Evolutionary conservation across 176 grass and related monocot genomes (phyloP), one percentile per base, ranked within the genome.

Genomic region (Carex pumila): DNA sequence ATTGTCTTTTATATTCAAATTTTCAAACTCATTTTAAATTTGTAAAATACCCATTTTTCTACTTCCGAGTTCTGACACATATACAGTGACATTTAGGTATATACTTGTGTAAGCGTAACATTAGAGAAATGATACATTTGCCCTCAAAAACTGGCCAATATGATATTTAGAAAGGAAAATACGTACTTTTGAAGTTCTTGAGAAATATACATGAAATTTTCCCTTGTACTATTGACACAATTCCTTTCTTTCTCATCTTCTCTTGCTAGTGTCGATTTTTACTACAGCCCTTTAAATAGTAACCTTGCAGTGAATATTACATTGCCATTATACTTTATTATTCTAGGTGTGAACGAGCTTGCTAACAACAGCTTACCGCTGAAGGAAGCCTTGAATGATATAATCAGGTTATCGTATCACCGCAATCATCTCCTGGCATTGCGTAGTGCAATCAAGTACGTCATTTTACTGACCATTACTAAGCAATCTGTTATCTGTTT

Each of bases 321-420:
- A 2, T 50, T 73, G 70, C 49, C 39, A 22, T 50, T 73, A 12
- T 50, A 22, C 22, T 72, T 19, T 12, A 50, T 73, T 11, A 21
- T 66, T 30, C 6, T 83, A 96, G 89, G 94, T 36, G 85, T 96
- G 41, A 80, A 91, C 78, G 91, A 96, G 83, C 79, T 91, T 53
- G 88, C 86, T 89, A 83, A 88, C 34, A n/a, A 3, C 41, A 47
- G 66, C 32, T 69, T 47, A 73, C 18, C 89, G 0, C 89, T 86
- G 32, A 36, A 88, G 85, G 89, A 96, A 82, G 89, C 89, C 54
- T 86, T 96, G 83, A 80, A 80, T 47, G 93, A 96, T 55, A 79
- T 69, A 56, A 77, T 84, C 57, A 93, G 93, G 84, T 86, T 90
- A 85, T 75, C 71, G 0, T 75, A 75, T 22, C 71, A 75, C 19